phyloP scores from a whole-genome alignment of 1,284 basidiomycete genomes.

The Ceratobasidium sp. region DNA sequence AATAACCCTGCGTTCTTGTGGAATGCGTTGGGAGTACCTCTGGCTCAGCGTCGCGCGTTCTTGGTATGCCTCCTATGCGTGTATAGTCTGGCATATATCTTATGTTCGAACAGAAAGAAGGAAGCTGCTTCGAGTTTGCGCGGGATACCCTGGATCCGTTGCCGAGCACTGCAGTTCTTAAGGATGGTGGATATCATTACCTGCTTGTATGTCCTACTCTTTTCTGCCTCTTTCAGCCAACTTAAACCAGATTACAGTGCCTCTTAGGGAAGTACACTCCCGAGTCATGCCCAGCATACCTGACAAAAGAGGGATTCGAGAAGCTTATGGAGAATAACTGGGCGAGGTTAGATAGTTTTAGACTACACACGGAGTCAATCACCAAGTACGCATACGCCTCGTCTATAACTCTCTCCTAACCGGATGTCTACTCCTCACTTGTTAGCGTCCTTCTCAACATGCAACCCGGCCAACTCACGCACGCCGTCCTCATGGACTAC shows the following conservation, averaged over 20 bases:
- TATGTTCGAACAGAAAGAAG: slow-evolving; percentile 27
- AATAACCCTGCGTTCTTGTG: slow-evolving; percentile 74
- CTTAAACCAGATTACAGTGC: slow-evolving; percentile 53
- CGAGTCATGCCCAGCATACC: slow-evolving; percentile 77
- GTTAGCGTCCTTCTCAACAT: slow-evolving; percentile 68
- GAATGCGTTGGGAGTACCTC: slow-evolving; percentile 84
- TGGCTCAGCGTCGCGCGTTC: slow-evolving; percentile 78
- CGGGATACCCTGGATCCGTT: slow-evolving; percentile 73
- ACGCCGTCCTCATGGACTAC: slow-evolving; percentile 83
- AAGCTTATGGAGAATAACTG: slow-evolving; percentile 64
- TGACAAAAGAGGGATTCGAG: slow-evolving; percentile 74
- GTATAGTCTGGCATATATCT: neutral
- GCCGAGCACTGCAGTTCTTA: slow-evolving; percentile 62
- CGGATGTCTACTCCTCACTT: neutral
- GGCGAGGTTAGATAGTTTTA: slow-evolving; percentile 69
- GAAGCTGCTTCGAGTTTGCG: slow-evolving; percentile 37
- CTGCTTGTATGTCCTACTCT: slow-evolving; percentile 59
- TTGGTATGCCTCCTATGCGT: slow-evolving; percentile 1
- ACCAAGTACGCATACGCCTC: slow-evolving; percentile 65
- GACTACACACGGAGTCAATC: slow-evolving; percentile 82
- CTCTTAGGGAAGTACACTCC: slow-evolving; percentile 73
- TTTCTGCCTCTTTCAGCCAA: slow-evolving; percentile 10
- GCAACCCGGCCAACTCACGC: slow-evolving; percentile 65
- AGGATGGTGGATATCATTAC: slow-evolving; percentile 75
- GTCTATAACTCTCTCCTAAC: slow-evolving; percentile 38